Evolutionary conservation across 495 filamentous ascomycete species (phyloP).

Genomic region (Penicillium steckii): DNA sequence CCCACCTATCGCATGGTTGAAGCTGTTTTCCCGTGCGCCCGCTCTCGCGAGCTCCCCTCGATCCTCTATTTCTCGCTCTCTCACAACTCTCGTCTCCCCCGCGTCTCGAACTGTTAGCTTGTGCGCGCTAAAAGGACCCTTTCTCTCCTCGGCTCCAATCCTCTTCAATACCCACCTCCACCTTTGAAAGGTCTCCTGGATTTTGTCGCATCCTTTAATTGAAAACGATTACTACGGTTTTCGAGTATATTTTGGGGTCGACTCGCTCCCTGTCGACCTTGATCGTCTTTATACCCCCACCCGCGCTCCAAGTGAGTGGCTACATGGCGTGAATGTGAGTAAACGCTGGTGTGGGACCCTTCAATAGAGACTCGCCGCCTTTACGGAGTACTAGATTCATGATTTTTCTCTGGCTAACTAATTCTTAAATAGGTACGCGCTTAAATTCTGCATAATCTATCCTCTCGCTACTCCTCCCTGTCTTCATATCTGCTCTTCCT

Average conservation of each 20-base stretch:
- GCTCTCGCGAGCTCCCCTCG: conserved; percentile 17
- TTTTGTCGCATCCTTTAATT: too few relatives aligned
- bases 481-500: not conserved
- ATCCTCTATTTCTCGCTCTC: too few relatives aligned
- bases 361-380: not conserved
- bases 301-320: conserved; percentile 4
- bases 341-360: conserved; percentile 1
- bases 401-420: conserved; percentile 6
- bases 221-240: too few relatives aligned
- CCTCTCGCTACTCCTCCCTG: not conserved
- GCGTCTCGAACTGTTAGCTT: conserved; percentile 16
- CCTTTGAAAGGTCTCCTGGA: too few relatives aligned
- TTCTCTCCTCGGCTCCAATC: conserved; percentile 1
- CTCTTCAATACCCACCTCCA: not conserved
- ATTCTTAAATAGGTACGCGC: conserved; percentile 10
- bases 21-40: not conserved
- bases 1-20: not conserved
- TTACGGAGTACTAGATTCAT: not conserved
- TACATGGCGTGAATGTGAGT: conserved; percentile 28
- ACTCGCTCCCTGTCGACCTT: conserved; percentile 1
- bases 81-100: too few relatives aligned
- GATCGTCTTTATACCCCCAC: not conserved
- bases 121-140: conserved; percentile 11
- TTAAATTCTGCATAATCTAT: conserved; percentile 2
- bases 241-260: too few relatives aligned